Percentiles rank a stretch among this genome's conserved stretches.
Evolutionary conservation across 1,284 basidiomycete species (phyloP).

Genomic region (Apiotrichum porosum): DNA sequence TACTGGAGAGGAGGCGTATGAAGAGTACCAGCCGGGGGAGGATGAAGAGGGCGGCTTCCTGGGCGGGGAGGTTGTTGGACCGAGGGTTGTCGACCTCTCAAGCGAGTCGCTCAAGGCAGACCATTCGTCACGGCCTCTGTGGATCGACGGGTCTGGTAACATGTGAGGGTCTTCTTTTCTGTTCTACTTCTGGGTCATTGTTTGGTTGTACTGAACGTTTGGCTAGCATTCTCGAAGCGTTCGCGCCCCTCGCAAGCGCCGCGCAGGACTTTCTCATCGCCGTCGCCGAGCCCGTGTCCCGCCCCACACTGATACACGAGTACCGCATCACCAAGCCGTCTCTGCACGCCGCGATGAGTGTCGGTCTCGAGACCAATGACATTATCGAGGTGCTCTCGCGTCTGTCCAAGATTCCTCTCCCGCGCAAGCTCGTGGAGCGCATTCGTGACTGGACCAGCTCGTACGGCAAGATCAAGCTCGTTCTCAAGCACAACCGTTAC

Average conservation of each 20-base stretch:
- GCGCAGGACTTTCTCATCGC: constrained; percentile 98
- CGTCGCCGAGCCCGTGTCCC: constrained; percentile 97
- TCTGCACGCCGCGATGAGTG: constrained; percentile 96
- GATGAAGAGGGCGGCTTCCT: constrained; percentile 32
- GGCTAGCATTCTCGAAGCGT: constrained; percentile 76
- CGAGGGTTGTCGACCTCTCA: constrained; percentile 35
- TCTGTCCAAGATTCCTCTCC: constrained; percentile 86
- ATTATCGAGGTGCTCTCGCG: constrained; percentile 94
- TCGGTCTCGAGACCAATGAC: constrained; percentile 94
- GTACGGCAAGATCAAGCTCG: constrained; percentile 95
- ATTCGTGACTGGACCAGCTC: constrained; percentile 87
- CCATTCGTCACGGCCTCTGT: constrained; percentile 82
- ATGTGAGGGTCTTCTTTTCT: constrained; percentile 51
- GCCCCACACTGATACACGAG: constrained; percentile 97
- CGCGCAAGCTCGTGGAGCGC: constrained; percentile 71
- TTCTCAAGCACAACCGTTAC: constrained; percentile 94
- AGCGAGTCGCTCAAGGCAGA: constrained; percentile 78
- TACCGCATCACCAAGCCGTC: constrained; percentile 98
- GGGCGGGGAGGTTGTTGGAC: constrained; percentile 31
- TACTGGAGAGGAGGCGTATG: constrained; percentile 21
- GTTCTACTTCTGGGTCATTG: not conserved
- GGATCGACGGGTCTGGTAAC: constrained; percentile 91
- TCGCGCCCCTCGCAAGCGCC: constrained; percentile 93
- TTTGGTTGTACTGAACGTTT: not conserved
- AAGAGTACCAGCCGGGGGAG: constrained; percentile 22